Base-by-base conservation (phyloP, 2,329 filamentous ascomycete species). In the Triangularia setosa region DNA sequence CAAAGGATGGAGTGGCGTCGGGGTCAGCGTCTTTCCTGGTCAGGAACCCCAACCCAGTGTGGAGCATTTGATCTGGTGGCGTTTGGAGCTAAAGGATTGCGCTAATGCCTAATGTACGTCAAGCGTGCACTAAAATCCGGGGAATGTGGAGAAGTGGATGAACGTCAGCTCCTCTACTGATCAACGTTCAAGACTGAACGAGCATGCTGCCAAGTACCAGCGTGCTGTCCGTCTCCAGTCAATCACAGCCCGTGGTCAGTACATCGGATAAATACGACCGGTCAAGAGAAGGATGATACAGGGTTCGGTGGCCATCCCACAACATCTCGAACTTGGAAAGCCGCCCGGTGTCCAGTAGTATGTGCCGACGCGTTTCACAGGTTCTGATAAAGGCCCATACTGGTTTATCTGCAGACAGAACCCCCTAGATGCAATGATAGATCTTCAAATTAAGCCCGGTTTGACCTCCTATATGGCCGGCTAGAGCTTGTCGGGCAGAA, bases 331-430 rank as follows among this genome's bases (percentile, higher is more conserved):
- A 14, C 23, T 18, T 18, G 33, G 23, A 57, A 52, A 48, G 18
- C 16, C 18, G n/a, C 7, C 61, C 66, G 66, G 66, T 30, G 48
- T 52, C 64, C 56, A 68, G 35, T 68, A 63, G 58, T 66, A 53
- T 60, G 40, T 44, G 30, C 66, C 66, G 66, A 58, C 48, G 18
- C 12, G 57, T 64, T 28, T 59, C 40, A 65, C 61, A 60, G 27
- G 58, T n/a, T 56, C 16, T 59, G 44, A 56, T 35, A 61, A 55
- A 23, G 59, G 21, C 1, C 6, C n/a, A 21, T 56, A 12, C 14
- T 24, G 6, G 21, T 48, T 40, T n/a, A 7, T 33, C 53, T 48
- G 23, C 58, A 40, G 25, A 11, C 14, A 33, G 54, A 16, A 55
- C 16, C 6, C 18, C 18, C 8, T 28, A 11, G 44, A 60, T 21